Conservation (phyloP, 1,139 yeast species). For the Hansenula anomala region DNA sequence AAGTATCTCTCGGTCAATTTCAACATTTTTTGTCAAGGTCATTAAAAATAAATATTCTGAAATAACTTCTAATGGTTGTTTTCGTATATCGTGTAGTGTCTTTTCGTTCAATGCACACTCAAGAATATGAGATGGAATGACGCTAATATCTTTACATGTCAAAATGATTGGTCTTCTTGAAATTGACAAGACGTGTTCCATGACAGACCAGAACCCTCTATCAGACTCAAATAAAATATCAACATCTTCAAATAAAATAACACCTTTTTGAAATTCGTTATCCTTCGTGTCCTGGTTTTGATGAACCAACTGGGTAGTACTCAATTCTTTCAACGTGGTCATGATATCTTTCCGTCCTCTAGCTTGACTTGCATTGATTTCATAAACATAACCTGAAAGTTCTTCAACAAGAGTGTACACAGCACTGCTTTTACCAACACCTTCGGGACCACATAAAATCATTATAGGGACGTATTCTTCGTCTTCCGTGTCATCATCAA, state of each 20-base stretch:
- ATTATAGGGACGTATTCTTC: constrained; percentile 53
- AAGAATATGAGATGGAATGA: constrained; percentile 50
- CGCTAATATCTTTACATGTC: constrained; percentile 57
- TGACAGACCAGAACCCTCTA: constrained; percentile 72
- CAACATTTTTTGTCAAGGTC: constrained; percentile 31
- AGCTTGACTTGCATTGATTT: constrained; percentile 68
- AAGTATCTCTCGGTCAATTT: constrained; percentile 32
- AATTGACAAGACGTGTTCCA: constrained; percentile 56
- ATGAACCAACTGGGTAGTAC: constrained; percentile 81
- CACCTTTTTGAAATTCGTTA: constrained; percentile 50
- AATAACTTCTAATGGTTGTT: constrained; percentile 22
- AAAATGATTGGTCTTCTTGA: constrained; percentile 78
- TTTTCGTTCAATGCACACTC: constrained; percentile 41
- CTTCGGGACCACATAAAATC: constrained; percentile 66
- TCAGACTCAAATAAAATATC: constrained; percentile 73
- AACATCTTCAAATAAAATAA: constrained; percentile 81
- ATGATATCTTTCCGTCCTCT: constrained; percentile 70
- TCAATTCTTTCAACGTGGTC: constrained; percentile 66
- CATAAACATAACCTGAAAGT: constrained; percentile 71
- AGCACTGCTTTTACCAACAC: constrained; percentile 77
- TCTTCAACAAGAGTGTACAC: constrained; percentile 66
- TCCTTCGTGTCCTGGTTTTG: constrained; percentile 23
- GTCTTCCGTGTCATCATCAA: constrained; percentile 25
- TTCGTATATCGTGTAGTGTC: constrained; percentile 30
- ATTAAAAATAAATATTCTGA: constrained; percentile 39